Evolutionary conservation across 805 yeast genomes (phyloP).

Genomic region (Ogataea haglerorum): DNA sequence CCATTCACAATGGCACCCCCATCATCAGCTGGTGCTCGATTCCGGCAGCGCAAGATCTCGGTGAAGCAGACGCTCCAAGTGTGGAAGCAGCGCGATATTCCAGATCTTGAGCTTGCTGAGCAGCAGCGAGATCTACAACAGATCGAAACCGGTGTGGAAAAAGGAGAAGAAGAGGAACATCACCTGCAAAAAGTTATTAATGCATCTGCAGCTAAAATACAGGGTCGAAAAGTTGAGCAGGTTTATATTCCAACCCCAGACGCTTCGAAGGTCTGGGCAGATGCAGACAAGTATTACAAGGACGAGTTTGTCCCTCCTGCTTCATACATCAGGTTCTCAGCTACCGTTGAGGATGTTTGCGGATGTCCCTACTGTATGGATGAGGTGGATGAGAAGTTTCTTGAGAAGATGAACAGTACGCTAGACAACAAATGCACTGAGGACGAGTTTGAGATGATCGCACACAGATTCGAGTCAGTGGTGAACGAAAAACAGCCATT

Average conservation of each 20-base stretch:
- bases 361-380: conserved; percentile 89
- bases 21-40: conserved; percentile 58
- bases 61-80: conserved; percentile 84
- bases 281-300: conserved; percentile 66
- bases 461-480: conserved; percentile 68
- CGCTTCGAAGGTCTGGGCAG: conserved; percentile 81
- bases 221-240: conserved; percentile 47
- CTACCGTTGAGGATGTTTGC: conserved; percentile 92
- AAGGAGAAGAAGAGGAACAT: conserved; percentile 94
- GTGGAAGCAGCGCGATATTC: conserved; percentile 72
- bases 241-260: conserved; percentile 96
- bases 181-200: conserved; percentile 90
- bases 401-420: conserved; percentile 40
- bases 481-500: conserved; percentile 86
- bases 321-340: conserved; percentile 81
- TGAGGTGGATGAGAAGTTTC: conserved; percentile 75
- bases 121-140: conserved; percentile 85
- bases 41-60: conserved; percentile 91
- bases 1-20: conserved; percentile 16
- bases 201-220: conserved; percentile 67
- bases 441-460: conserved; percentile 79
- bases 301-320: conserved; percentile 69
- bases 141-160: conserved; percentile 96
- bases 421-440: conserved; percentile 54
- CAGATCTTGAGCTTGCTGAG: conserved; percentile 72